Base-by-base conservation (phyloP, 805 yeast species). In the Pichia occidentalis region DNA sequence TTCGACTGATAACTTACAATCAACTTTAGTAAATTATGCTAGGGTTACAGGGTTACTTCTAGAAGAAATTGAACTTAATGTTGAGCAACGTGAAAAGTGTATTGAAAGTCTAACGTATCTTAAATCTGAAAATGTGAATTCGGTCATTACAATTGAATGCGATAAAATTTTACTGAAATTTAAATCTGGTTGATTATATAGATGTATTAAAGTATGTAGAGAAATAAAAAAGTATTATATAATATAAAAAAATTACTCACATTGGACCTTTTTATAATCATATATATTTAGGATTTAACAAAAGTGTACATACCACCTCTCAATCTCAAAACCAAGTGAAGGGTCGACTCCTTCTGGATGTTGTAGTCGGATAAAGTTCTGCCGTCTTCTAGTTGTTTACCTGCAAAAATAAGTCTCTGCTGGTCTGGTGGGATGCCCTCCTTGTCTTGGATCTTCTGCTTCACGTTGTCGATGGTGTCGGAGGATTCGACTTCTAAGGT, bases 341-440 rank as follows among this genome's bases (percentile, higher is more conserved):
- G 70, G 47, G 97, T 88, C 49, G 96, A 86, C 73, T 88, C 97
- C 77, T 88, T 88, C 73, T 87, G 95, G 68, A 88, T 88, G 83
- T 88, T 88, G 90, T 88, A 88, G 73, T 88, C 96, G 51, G 95
- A 81, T 50, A 88, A 72, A 49, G 97, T 88, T 77, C 96, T 85
- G 54, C 96, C 96, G 50, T 84, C 92, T 70, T 86, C 95, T 65
- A 87, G 79, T 72, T 85, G 95, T 76, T 86, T 87, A 77, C 96
- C 96, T 57, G 96, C 96, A 60, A 87, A 88, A 73, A 88, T 86
- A 59, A 87, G 78, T 73, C 96, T 81, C 73, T 88, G 97, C 68
- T 87, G 95, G 69, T 86, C 96, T 56, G 95, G 95, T 65, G 97
- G 96, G 59, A 87, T 86, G 61, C 96, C 96, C 68, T 87, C 95